Evolutionary conservation across 1,139 yeast species (phyloP).

Genomic region (Yamadazyma mexicana): DNA sequence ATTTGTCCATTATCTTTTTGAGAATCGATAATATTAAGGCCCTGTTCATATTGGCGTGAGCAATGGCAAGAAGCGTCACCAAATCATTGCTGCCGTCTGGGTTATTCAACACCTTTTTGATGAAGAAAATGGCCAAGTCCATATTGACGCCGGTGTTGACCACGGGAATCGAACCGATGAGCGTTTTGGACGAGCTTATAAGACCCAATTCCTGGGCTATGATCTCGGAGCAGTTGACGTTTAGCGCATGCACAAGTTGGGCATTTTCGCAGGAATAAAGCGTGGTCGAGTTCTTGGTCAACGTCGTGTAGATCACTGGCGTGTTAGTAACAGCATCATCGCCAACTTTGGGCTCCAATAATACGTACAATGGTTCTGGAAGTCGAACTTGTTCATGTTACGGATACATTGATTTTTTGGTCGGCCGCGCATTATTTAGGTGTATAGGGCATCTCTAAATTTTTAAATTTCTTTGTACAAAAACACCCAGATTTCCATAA

Average conservation of each 20-base stretch:
- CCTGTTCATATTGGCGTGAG: slow-evolving; percentile 44
- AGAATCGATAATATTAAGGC: slow-evolving; percentile 47
- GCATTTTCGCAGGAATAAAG: slow-evolving; percentile 55
- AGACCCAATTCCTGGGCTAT: slow-evolving; percentile 57
- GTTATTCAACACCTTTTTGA: slow-evolving; percentile 45
- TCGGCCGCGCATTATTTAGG: not conserved
- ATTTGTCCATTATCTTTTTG: slow-evolving; percentile 52
- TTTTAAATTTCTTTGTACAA: not conserved
- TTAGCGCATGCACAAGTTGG: slow-evolving; percentile 36
- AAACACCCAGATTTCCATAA: no score
- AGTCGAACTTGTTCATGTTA: slow-evolving; percentile 24
- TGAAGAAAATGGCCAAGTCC: slow-evolving; percentile 45
- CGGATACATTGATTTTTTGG: no score
- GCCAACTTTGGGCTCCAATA: not conserved
- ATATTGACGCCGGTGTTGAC: slow-evolving; percentile 27
- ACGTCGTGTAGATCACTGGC: slow-evolving; percentile 43
- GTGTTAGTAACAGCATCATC: slow-evolving; percentile 13
- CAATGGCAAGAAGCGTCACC: slow-evolving; percentile 49
- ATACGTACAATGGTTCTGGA: slow-evolving; percentile 35
- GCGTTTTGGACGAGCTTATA: slow-evolving; percentile 48
- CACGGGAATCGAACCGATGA: slow-evolving; percentile 45
- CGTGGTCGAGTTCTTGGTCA: slow-evolving; percentile 56
- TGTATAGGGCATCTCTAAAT: not conserved
- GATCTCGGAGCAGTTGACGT: slow-evolving; percentile 52
- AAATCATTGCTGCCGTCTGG: slow-evolving; percentile 49